phyloP scores from a whole-genome alignment of 2,329 filamentous ascomycete species.

The Clonostachys solani region DNA sequence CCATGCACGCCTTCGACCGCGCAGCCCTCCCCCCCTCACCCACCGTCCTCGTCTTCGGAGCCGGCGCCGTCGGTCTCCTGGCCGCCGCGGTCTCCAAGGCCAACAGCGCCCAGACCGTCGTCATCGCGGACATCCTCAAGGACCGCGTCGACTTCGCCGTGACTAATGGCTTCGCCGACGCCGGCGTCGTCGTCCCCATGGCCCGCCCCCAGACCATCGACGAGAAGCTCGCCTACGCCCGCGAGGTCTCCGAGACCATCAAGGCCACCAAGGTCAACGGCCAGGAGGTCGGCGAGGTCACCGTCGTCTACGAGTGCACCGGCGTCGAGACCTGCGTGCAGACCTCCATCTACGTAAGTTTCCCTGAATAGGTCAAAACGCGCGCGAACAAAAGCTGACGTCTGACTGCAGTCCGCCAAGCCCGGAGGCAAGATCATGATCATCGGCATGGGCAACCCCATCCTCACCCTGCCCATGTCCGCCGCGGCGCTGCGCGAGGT shows the following conservation, averaged over 20 bases:
- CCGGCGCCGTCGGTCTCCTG: constrained; percentile 57
- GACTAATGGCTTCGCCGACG: constrained; percentile 50
- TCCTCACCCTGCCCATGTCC: constrained; percentile 66
- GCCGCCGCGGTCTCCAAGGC: constrained; percentile 53
- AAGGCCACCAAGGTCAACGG: constrained; percentile 27
- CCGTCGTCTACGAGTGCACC: constrained; percentile 73
- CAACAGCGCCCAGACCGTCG: constrained; percentile 33
- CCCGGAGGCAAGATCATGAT: constrained; percentile 67
- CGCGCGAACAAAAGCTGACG: too few species aligned
- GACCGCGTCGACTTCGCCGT: constrained; percentile 55
- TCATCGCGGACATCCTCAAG: constrained; percentile 53
- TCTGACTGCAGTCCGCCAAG: constrained; percentile 40
- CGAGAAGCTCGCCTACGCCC: constrained; percentile 47
- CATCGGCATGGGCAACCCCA: constrained; percentile 69
- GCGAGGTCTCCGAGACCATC: constrained; percentile 40
- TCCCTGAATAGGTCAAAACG: neutral
- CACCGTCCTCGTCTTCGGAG: constrained; percentile 52
- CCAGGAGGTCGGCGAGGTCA: constrained; percentile 55
- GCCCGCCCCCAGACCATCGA: constrained; percentile 42
- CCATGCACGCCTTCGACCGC: constrained; percentile 50
- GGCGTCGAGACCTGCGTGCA: constrained; percentile 75
- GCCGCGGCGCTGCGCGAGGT: constrained; percentile 66
- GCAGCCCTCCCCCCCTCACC: constrained; percentile 31
- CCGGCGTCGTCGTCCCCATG: constrained; percentile 43
- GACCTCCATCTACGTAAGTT: constrained; percentile 62